phyloP scores from a whole-genome alignment of 345 rosid genomes.

The Hibiscus mutabilis region DNA sequence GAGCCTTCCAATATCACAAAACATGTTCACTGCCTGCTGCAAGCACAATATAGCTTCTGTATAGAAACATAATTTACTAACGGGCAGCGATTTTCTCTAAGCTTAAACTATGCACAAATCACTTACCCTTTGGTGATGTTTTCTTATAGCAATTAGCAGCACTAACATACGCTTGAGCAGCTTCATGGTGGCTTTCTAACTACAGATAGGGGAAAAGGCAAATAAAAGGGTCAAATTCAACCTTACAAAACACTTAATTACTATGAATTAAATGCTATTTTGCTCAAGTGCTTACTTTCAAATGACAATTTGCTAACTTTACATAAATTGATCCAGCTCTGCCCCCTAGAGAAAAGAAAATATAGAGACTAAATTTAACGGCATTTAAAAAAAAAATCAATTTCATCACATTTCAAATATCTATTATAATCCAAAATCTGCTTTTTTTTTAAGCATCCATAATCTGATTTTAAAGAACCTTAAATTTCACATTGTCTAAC shows the following conservation, averaged over 20 bases:
- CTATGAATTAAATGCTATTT: background rate
- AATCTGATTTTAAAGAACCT: background rate
- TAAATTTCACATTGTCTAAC: background rate
- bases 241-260: background rate
- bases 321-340: conserved; percentile 28
- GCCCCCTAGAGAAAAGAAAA: background rate
- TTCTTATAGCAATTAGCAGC: conserved; percentile 6
- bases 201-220: conserved; percentile 12
- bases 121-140: background rate
- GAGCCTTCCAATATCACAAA: conserved; percentile 3
- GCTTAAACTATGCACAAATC: background rate
- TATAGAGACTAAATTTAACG: background rate
- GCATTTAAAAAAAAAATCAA: background rate
- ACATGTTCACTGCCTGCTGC: conserved; percentile 2
- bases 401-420: background rate
- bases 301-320: conserved; percentile 53
- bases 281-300: conserved; percentile 30
- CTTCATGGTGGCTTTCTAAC: conserved; percentile 71
- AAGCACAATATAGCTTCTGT: background rate
- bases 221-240: background rate
- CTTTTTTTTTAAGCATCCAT: too few species aligned
- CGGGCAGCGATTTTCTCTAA: background rate
- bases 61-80: background rate
- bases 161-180: conserved; percentile 24
- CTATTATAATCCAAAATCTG: background rate